Base-by-base conservation (phyloP, 805 yeast species). In the Candida krabiensis region DNA sequence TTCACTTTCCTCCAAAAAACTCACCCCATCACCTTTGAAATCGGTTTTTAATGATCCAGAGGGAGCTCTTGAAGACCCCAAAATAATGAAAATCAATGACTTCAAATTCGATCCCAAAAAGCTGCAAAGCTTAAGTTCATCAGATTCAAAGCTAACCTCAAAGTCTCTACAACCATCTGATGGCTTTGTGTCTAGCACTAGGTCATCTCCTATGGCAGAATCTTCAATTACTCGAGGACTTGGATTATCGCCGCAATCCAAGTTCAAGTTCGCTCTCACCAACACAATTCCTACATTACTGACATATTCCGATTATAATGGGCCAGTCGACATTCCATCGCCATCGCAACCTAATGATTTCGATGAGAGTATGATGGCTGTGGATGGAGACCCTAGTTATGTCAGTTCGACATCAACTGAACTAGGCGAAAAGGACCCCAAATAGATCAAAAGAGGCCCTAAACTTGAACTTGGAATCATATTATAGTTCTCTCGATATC, bases 281-380 rank as follows among this genome's bases (percentile, higher is more conserved):
- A 34, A 37, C n/a, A 13, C 33, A 16, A 34, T 43, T 15, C 41
- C 39, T 5, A 16, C 32, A 9, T 24, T 38, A 16, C 8, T 28
- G 31, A 9, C 26, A 34, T 9, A 13, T 24, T 8, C 24, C 35
- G 2, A 31, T 13, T 17, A 21, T 29, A 9, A 21, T 13, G 15
- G 13, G 22, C 13, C 26, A n/a, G 26, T 3, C 17, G 7, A 15
- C 7, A 11, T 13, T 17, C n/a, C 13, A 4, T 15, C 13, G 11
- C 21, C 19, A 7, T 4, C 21, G 22, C 13, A 11, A 7, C 19
- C 22, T 16, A n/a, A 4, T 21, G 45, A 41, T 23, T 28, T 19
- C 9, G 43, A 40, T 14, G 44, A 39, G 19, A 43, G 47, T 16
- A 39, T 43, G 46, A 42, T 39, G 41, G 41, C 35, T 24, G 19